Conservation (phyloP, 116 monocot species). For the Cymodocea nodosa region DNA sequence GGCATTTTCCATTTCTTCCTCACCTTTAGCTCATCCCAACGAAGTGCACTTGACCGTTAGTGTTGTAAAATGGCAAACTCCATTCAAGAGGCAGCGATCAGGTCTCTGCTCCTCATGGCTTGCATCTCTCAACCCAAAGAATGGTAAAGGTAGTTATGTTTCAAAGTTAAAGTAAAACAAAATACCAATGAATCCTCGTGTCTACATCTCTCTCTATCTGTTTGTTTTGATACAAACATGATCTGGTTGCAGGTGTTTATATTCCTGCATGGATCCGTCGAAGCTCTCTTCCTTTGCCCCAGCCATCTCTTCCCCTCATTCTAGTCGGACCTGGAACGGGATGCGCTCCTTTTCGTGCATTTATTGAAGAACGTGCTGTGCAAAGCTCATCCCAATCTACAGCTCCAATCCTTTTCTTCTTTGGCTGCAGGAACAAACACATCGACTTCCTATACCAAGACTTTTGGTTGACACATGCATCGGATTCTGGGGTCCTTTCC, state of each 20-base stretch:
- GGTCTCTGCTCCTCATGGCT: conserved; percentile 92
- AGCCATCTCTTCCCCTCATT: conserved; percentile 59
- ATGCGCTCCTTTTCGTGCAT: conserved; percentile 82
- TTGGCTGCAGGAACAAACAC: conserved; percentile 60
- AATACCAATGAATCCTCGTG: neutral
- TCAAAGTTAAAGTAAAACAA: neutral
- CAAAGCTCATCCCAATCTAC: conserved; percentile 20
- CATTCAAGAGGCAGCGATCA: conserved; percentile 59
- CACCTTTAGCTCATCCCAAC: conserved; percentile 62
- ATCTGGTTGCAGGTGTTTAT: conserved; percentile 15
- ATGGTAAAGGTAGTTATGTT: conserved; percentile 20
- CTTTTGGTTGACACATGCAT: conserved; percentile 54
- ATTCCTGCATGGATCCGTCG: conserved; percentile 74
- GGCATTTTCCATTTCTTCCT: conserved; percentile 91
- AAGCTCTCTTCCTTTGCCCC: conserved; percentile 52
- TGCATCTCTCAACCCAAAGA: conserved; percentile 48
- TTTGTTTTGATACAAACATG: neutral
- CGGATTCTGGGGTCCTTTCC: conserved; percentile 45
- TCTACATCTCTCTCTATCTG: neutral
- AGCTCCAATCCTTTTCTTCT: conserved; percentile 74
- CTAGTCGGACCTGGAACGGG: conserved; percentile 92
- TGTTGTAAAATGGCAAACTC: conserved; percentile 60
- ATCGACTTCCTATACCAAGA: conserved; percentile 60
- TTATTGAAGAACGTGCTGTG: conserved; percentile 51
- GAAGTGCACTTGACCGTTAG: conserved; percentile 84